phyloP scores from a whole-genome alignment of 2,329 filamentous ascomycete species.

The Botrytis sinoallii region DNA sequence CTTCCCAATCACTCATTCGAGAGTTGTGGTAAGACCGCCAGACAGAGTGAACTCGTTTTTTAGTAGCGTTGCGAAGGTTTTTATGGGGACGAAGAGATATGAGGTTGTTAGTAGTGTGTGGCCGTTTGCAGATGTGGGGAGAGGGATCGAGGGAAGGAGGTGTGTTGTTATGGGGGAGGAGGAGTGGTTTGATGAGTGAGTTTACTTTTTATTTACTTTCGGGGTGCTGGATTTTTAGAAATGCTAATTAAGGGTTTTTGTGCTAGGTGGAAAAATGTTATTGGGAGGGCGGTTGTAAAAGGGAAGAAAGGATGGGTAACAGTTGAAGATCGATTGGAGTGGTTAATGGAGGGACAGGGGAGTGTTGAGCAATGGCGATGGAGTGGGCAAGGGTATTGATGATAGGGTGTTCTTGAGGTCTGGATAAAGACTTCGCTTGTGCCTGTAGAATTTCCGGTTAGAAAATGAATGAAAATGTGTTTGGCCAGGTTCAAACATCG shows the following conservation, averaged over 20 bases:
- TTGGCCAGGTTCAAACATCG: neutral
- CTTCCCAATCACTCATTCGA: slow-evolving; percentile 50
- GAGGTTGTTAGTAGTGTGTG: slow-evolving; percentile 55
- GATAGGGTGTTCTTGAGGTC: neutral
- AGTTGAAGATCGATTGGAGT: slow-evolving; percentile 35
- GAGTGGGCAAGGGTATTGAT: neutral
- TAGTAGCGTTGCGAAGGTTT: slow-evolving; percentile 50
- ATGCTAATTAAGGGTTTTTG: neutral
- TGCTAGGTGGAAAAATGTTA: slow-evolving; percentile 47
- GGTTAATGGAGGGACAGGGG: slow-evolving; percentile 33
- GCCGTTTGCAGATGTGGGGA: slow-evolving; percentile 51
- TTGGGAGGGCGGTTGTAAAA: slow-evolving; percentile 40
- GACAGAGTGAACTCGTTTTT: slow-evolving; percentile 47
- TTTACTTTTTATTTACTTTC: neutral
- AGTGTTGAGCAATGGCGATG: slow-evolving; percentile 19
- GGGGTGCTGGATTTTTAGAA: slow-evolving; percentile 6
- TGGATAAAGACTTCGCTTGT: neutral
- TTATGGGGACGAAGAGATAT: slow-evolving; percentile 52
- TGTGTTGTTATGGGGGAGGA: slow-evolving; percentile 53
- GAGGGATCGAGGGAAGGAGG: slow-evolving; percentile 45
- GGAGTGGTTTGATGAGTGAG: slow-evolving; percentile 47
- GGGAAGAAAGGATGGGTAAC: slow-evolving; percentile 35
- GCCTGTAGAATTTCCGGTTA: neutral
- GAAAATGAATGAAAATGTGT: neutral
- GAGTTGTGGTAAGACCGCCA: slow-evolving; percentile 49